phyloP scores from a whole-genome alignment of 257 asterid species.

The Buddleja alternifolia region DNA sequence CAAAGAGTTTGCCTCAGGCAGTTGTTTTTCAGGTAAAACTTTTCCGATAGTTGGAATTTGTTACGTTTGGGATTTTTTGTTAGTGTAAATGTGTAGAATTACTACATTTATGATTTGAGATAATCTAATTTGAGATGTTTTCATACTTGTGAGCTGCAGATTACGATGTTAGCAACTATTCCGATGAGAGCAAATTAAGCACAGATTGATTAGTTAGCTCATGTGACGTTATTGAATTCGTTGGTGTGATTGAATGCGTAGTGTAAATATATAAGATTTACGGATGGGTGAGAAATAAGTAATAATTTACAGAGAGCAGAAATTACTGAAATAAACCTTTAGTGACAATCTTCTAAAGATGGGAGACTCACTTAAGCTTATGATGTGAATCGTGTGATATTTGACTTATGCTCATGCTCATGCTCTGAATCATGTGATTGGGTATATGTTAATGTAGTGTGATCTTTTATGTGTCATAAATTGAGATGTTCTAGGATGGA shows the following conservation, averaged over 20 bases:
- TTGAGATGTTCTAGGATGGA: too few relatives aligned
- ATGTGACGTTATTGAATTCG: not conserved
- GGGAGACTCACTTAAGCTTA: not conserved
- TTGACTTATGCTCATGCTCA: too few relatives aligned
- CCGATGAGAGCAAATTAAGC: not conserved
- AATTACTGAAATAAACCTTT: not conserved
- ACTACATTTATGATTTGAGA: not conserved
- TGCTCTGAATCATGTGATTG: too few relatives aligned
- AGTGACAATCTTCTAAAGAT: not conserved
- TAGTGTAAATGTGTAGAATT: not conserved
- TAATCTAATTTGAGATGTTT: too few relatives aligned
- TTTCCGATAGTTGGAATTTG: not conserved
- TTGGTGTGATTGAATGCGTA: not conserved
- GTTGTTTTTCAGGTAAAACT: slow-evolving; percentile 63
- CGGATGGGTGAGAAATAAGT: too few relatives aligned
- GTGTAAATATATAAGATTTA: too few relatives aligned
- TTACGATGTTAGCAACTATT: not conserved
- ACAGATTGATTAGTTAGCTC: not conserved
- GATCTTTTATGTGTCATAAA: too few relatives aligned
- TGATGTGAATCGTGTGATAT: too few relatives aligned
- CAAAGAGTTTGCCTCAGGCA: slow-evolving; percentile 80
- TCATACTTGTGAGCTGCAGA: too few relatives aligned
- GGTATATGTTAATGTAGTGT: too few relatives aligned
- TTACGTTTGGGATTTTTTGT: not conserved
- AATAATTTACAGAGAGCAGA: too few relatives aligned